Evolutionary conservation across 2,329 filamentous ascomycete genomes (phyloP).

Genomic region (Microcera coccophila): DNA sequence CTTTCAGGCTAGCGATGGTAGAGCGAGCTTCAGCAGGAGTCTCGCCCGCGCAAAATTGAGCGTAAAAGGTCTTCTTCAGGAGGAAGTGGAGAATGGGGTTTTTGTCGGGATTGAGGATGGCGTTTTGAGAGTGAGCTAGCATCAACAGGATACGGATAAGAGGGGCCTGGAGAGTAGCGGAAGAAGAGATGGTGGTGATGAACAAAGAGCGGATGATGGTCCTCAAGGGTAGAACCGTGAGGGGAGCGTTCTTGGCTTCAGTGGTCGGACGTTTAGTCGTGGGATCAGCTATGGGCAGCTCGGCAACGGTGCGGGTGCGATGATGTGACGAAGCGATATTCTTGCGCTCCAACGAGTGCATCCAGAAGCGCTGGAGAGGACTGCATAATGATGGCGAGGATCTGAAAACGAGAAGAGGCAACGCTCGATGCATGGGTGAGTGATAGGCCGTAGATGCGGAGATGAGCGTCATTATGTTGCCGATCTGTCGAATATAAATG

Average conservation of each 20-base stretch:
- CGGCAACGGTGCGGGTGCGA: slow-evolving; percentile 34
- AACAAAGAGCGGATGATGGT: slow-evolving; percentile 66
- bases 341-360: slow-evolving; percentile 40
- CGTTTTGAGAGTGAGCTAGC: slow-evolving; percentile 65
- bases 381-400: too few relatives aligned
- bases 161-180: slow-evolving; percentile 62
- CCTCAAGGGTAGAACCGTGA: slow-evolving; percentile 63
- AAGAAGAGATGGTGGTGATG: slow-evolving; percentile 68
- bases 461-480: too few relatives aligned
- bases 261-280: slow-evolving; percentile 24
- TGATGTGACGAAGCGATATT: too few relatives aligned
- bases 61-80: slow-evolving; percentile 80
- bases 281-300: slow-evolving; percentile 30
- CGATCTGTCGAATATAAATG: too few relatives aligned
- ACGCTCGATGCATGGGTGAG: too few relatives aligned
- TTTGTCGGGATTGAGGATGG: slow-evolving; percentile 67
- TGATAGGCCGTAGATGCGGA: too few relatives aligned
- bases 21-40: slow-evolving; percentile 61
- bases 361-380: too few relatives aligned
- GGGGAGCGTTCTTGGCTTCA: slow-evolving; percentile 40
- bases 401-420: too few relatives aligned
- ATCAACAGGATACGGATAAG: slow-evolving; percentile 65
- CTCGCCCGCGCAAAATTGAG: slow-evolving; percentile 87
- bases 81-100: slow-evolving; percentile 68
- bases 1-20: slow-evolving; percentile 63